Evolutionary conservation across 176 grass and related monocot species (phyloP).

Genomic region (Lolium multiflorum): DNA sequence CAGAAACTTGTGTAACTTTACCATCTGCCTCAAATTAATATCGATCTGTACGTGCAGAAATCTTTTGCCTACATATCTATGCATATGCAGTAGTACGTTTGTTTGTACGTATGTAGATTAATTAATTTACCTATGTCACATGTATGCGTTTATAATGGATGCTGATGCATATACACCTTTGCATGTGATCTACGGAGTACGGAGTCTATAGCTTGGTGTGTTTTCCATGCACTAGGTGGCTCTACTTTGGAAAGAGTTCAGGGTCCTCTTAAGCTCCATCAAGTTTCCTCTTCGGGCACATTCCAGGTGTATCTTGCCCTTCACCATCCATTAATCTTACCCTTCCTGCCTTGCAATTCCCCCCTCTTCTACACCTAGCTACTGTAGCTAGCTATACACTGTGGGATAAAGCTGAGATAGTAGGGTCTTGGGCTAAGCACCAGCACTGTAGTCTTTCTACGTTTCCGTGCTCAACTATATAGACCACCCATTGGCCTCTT

Average conservation of each 20-base stretch:
- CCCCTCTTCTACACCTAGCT: neutral
- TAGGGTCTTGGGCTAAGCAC: slow-evolving; percentile 27
- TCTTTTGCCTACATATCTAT: neutral
- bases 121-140: neutral
- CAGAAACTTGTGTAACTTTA: slow-evolving; percentile 9
- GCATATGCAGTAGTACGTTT: neutral
- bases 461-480: slow-evolving; percentile 72
- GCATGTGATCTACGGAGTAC: neutral
- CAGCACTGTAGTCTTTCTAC: slow-evolving; percentile 23
- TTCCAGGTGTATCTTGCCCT: slow-evolving; percentile 57
- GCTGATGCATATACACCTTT: neutral
- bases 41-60: neutral
- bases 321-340: slow-evolving; percentile 35
- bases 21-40: slow-evolving; percentile 22
- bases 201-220: neutral
- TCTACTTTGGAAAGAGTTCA: slow-evolving; percentile 14
- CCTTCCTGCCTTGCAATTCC: slow-evolving; percentile 22
- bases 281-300: slow-evolving; percentile 65
- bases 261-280: slow-evolving; percentile 55
- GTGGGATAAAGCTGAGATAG: slow-evolving; percentile 22
- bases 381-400: slow-evolving; percentile 4
- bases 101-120: neutral
- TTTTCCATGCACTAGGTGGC: neutral
- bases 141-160: neutral
- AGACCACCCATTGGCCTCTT: slow-evolving; percentile 32